Evolutionary conservation across 2,329 filamentous ascomycete genomes (phyloP).

Genomic region (Xylaria sp.): DNA sequence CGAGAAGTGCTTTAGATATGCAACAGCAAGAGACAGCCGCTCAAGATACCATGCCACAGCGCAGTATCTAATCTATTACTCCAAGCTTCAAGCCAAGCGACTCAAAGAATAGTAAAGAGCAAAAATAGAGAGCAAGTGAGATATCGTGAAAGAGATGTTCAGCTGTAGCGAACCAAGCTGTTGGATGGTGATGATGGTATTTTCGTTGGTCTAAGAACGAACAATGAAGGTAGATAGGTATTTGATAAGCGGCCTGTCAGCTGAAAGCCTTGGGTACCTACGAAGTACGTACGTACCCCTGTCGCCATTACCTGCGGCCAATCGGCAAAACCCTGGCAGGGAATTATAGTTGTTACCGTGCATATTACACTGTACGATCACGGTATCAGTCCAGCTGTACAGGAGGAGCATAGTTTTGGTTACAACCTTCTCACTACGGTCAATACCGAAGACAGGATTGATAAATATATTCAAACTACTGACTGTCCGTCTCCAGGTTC

Average conservation of each 20-base stretch:
- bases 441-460: not conserved
- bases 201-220: not conserved
- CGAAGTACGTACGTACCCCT: conserved; percentile 3
- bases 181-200: not conserved
- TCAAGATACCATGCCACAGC: not conserved
- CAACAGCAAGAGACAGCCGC: not conserved
- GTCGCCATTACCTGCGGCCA: conserved; percentile 24
- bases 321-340: conserved; percentile 38
- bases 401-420: too few relatives aligned
- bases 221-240: not conserved
- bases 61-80: not conserved
- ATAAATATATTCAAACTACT: conserved; percentile 20
- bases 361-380: not conserved
- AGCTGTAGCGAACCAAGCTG: conserved; percentile 3
- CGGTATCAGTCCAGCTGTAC: not conserved
- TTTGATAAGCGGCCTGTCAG: not conserved
- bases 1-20: not conserved
- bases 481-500: not conserved
- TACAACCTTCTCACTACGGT: too few relatives aligned
- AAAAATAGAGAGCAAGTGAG: not conserved
- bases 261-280: not conserved
- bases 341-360: not conserved
- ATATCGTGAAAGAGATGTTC: not conserved
- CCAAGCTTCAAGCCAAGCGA: not conserved
- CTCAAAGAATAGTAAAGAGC: not conserved